Percentiles rank a stretch among this genome's conserved stretches.
Conservation (phyloP, 306 rosid genomes). For the Neltuma alba region DNA sequence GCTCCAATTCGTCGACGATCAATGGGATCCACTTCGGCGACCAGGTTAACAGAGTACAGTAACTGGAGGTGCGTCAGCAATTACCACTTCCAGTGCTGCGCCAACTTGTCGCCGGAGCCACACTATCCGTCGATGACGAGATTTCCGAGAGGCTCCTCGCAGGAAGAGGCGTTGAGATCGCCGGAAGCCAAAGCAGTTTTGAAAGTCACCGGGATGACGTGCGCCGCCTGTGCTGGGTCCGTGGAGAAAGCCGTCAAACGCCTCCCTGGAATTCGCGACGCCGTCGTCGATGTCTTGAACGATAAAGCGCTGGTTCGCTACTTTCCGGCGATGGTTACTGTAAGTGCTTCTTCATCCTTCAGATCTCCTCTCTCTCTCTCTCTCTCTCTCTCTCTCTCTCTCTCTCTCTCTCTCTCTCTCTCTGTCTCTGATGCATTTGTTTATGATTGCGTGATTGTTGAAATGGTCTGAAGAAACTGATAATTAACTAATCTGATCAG, state of each 20-base stretch:
- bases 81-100: background rate
- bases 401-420: background rate
- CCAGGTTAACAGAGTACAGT: background rate
- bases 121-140: constrained; percentile 68
- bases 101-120: constrained; percentile 47
- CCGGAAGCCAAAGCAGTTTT: constrained; percentile 49
- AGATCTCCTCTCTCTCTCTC: background rate
- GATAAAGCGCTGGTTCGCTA: constrained; percentile 62
- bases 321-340: constrained; percentile 50
- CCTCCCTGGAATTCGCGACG: constrained; percentile 70
- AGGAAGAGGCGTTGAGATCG: constrained; percentile 13
- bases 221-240: constrained; percentile 79
- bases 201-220: constrained; percentile 67
- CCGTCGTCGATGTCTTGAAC: constrained; percentile 72
- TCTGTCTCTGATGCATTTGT: background rate
- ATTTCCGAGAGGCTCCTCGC: constrained; percentile 42
- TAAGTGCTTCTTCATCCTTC: constrained; percentile 34
- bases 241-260: constrained; percentile 77
- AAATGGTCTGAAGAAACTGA: background rate
- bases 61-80: background rate
- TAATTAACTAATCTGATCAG: background rate
- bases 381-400: background rate
- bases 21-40: background rate
- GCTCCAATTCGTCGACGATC: background rate
- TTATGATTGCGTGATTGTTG: background rate